Evolutionary conservation across 106 monocot genomes (phyloP).

Genomic region (Allium fistulosum): DNA sequence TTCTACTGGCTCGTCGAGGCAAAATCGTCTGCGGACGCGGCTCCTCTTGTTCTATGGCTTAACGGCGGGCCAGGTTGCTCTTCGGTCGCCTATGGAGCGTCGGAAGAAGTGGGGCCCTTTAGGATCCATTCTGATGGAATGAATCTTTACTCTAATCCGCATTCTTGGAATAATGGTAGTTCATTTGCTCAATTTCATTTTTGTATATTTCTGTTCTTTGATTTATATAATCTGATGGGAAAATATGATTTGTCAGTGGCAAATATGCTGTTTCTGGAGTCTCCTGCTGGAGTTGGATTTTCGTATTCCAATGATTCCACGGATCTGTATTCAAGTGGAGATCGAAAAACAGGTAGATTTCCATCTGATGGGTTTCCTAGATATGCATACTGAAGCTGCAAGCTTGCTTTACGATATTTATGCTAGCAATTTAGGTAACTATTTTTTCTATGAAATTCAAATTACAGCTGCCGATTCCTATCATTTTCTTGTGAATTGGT

Average conservation of each 20-base stretch:
- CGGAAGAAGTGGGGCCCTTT: constrained; percentile 98
- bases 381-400: too few species aligned
- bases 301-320: constrained; percentile 77
- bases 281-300: constrained; percentile 94
- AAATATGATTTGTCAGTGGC: constrained; percentile 35
- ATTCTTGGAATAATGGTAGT: constrained; percentile 86
- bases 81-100: constrained; percentile 86
- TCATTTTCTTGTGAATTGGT: constrained; percentile 71
- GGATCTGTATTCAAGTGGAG: constrained; percentile 67
- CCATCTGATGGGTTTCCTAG: too few species aligned
- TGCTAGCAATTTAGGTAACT: not conserved
- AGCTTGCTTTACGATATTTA: too few species aligned
- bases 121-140: constrained; percentile 63
- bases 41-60: constrained; percentile 88
- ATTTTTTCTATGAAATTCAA: not conserved
- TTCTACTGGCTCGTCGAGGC: constrained; percentile 96
- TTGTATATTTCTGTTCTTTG: not conserved
- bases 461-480: constrained; percentile 58
- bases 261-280: constrained; percentile 91
- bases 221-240: not conserved
- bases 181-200: not conserved
- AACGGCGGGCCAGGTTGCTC: constrained; percentile 98
- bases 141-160: constrained; percentile 60
- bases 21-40: constrained; percentile 12
- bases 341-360: constrained; percentile 54